A percentile compares a stretch with the other conserved stretches of the same genome.
These are phyloP conservation scores for Psilocybe tampanensis DNA, from an alignment of 768 basidiomycete genomes.

Conservation along the genomic window DNA sequence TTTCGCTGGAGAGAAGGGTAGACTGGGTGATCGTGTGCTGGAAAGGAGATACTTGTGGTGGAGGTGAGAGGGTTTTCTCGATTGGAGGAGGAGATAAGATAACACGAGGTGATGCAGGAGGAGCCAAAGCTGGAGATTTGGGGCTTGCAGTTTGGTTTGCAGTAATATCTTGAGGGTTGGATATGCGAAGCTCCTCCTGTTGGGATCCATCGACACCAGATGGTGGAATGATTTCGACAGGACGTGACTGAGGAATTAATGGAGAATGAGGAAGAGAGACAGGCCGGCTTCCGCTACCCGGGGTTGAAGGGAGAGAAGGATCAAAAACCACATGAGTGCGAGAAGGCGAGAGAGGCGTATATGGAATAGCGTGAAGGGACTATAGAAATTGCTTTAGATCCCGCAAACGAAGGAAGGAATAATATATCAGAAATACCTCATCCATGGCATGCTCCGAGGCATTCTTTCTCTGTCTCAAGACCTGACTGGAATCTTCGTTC, in stretches of 20 bases:
- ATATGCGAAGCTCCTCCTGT: neutral
- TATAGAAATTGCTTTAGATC: slow-evolving; percentile 20
- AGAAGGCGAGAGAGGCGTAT: slow-evolving; percentile 49
- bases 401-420: neutral
- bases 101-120: neutral
- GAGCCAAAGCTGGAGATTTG: neutral
- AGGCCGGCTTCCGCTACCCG: slow-evolving; percentile 11
- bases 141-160: neutral
- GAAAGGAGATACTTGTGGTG: slow-evolving; percentile 8
- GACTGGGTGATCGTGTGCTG: slow-evolving; percentile 11
- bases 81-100: slow-evolving; percentile 5
- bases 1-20: slow-evolving; percentile 2
- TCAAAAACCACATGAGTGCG: slow-evolving; percentile 34
- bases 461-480: slow-evolving; percentile 35
- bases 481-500: slow-evolving; percentile 36
- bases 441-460: slow-evolving; percentile 37
- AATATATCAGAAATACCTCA: slow-evolving; percentile 41
- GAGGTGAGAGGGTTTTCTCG: neutral
- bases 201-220: neutral
- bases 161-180: neutral
- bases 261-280: slow-evolving; percentile 9
- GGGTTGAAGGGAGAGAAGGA: slow-evolving; percentile 20
- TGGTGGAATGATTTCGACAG: neutral
- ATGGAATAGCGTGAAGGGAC: slow-evolving; percentile 49
- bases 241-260: neutral